These are phyloP conservation scores for Phytophthora cryptogea DNA, from an alignment of 352 stramenopile species.

Conservation along the genomic window DNA sequence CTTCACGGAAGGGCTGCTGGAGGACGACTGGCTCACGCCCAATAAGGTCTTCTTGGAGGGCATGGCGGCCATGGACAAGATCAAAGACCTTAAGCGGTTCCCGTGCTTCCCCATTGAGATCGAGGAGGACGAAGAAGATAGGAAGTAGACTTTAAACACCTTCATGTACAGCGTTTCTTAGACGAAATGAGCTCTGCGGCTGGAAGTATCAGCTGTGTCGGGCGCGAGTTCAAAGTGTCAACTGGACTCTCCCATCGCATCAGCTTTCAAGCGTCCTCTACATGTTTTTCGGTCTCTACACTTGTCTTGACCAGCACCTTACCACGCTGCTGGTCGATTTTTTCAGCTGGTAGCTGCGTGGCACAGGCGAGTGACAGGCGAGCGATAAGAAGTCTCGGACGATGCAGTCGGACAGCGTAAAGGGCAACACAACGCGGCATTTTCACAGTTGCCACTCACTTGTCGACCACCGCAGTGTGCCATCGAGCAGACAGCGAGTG, in stretches of 20 bases:
- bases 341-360: slow-evolving; percentile 22
- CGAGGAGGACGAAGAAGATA: slow-evolving; percentile 16
- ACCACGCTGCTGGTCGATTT: slow-evolving; percentile 1
- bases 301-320: background rate
- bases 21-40: slow-evolving; percentile 62
- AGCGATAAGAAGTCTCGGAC: slow-evolving; percentile 33
- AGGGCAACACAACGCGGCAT: background rate
- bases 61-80: slow-evolving; percentile 46
- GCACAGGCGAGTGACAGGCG: slow-evolving; percentile 28
- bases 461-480: slow-evolving; percentile 1
- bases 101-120: slow-evolving; percentile 48
- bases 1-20: slow-evolving; percentile 56
- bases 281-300: slow-evolving; percentile 11
- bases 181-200: background rate
- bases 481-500: background rate
- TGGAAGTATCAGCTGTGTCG: slow-evolving; percentile 9
- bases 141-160: background rate
- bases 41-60: slow-evolving; percentile 53
- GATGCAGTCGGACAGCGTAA: slow-evolving; percentile 21
- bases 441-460: slow-evolving; percentile 11
- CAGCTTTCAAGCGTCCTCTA: slow-evolving; percentile 20
- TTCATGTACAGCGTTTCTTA: slow-evolving; percentile 1
- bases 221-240: slow-evolving; percentile 1
- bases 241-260: slow-evolving; percentile 10
- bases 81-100: slow-evolving; percentile 54